A percentile compares a stretch with the other conserved stretches of the same genome.
Conservation (phyloP, 352 stramenopile genomes). For the Phytophthora ramorum region DNA sequence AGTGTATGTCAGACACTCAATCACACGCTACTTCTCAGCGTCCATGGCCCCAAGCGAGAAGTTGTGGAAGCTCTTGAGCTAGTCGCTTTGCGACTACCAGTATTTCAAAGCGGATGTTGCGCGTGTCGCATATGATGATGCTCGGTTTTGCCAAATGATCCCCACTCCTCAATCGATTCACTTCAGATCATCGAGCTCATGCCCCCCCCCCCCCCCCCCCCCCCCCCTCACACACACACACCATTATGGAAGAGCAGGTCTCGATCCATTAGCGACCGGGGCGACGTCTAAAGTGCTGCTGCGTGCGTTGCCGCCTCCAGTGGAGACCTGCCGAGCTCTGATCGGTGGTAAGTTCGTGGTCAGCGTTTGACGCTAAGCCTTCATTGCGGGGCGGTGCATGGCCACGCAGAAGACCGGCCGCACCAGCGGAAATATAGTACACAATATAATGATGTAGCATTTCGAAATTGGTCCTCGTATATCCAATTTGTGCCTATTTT, state of each 20-base stretch:
- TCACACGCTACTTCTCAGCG: background rate
- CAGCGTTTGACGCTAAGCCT: background rate
- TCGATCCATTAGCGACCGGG: no score
- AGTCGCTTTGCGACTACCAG: background rate
- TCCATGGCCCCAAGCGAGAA: background rate
- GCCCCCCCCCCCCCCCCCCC: no score
- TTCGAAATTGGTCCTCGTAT: no score
- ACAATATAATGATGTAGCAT: no score
- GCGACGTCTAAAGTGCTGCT: no score
- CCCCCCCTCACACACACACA: no score
- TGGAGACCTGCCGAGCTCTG: background rate
- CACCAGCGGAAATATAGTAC: background rate
- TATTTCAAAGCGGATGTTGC: background rate
- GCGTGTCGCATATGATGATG: conserved; percentile 12
- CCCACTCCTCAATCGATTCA: background rate
- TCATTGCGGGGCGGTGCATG: background rate
- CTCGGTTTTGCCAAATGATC: conserved; percentile 2
- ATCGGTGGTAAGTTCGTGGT: background rate
- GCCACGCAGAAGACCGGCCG: background rate
- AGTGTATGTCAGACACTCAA: background rate
- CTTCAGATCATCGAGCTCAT: no score
- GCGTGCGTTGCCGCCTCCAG: background rate
- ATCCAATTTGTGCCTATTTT: no score
- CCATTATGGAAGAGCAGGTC: no score
- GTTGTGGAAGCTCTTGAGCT: background rate